Base-by-base conservation (phyloP, 169 alveolate genomes). In the Toxoplasma gondii region DNA sequence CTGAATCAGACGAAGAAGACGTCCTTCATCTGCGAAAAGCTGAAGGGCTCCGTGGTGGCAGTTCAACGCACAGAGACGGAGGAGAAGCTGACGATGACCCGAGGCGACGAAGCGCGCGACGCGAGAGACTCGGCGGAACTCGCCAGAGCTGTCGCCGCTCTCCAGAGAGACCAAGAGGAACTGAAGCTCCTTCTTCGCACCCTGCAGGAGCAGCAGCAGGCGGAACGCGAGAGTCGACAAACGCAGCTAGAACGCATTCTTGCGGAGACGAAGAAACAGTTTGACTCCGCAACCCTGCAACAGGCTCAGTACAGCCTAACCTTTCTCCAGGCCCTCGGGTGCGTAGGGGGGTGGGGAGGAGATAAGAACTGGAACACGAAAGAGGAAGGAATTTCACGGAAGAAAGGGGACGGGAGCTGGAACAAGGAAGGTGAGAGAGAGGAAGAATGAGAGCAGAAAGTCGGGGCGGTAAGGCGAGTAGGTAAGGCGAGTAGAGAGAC, bases 1-100 rank as follows among this genome's bases (percentile, higher is more conserved):
- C 43, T 74, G 49, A 74, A 41, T 4, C 84, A 74, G 84, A 74
- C 84, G 39, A 74, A 74, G 84, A 74, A 74, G 44, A 74, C 84
- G 12, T 34, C 45, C n/a, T 74, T 74, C 84, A 16, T 74, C 84
- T 74, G 84, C 84, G 84, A 74, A 24, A 74, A 74, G 22, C 39
- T 74, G 27, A 74, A 74, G 22, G 84, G 84, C 84, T 36, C 39
- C 22, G 39, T 74, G 39, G 44, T 36, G 39, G 84, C 17, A 12
- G n/a, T 27, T 7, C 29, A 19, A 4, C 74, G 74, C 74, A 49
- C 58, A 49, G 58, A 49, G 22, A 49, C 58, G 58, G 58, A 49
- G 12, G 58, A 49, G 58, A 49, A 49, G 12, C 58, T 49, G 58
- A 49, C 58, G 12, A 49, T 4, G 58, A 12, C 22, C 58, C 22